These are phyloP conservation scores for Calocybe indica DNA, from an alignment of 768 basidiomycete genomes.

Conservation along the genomic window DNA sequence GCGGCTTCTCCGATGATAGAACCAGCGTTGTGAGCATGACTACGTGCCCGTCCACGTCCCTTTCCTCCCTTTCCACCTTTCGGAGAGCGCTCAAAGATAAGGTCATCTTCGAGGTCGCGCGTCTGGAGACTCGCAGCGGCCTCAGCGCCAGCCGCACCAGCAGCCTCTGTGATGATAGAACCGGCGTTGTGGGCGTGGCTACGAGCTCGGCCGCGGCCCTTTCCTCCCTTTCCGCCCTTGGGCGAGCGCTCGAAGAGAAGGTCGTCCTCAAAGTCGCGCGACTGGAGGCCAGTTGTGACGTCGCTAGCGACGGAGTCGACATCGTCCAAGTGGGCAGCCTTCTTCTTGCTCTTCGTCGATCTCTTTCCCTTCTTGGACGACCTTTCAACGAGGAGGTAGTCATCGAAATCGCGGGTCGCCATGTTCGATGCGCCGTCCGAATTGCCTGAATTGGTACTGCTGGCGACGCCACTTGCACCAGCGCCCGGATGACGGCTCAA, in stretches of 20 bases:
- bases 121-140: neutral
- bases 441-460: too few species aligned
- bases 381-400: too few species aligned
- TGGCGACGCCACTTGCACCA: too few species aligned
- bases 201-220: neutral
- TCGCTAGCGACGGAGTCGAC: too few species aligned
- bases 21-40: neutral
- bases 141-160: neutral
- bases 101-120: slow-evolving; percentile 4
- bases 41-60: neutral
- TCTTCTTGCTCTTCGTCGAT: too few species aligned
- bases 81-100: slow-evolving; percentile 1
- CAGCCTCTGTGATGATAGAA: neutral
- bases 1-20: neutral
- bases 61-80: neutral
- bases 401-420: too few species aligned
- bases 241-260: neutral
- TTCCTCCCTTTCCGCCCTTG: neutral
- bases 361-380: too few species aligned
- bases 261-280: slow-evolving; percentile 1
- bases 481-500: too few species aligned
- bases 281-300: neutral
- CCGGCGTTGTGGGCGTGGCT: too few species aligned
- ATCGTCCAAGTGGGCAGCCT: too few species aligned
- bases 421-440: too few species aligned